Percentiles rank a stretch among this genome's conserved stretches.
phyloP scores from a whole-genome alignment of 345 rosid genomes.

The Cardamine resedifolia region DNA sequence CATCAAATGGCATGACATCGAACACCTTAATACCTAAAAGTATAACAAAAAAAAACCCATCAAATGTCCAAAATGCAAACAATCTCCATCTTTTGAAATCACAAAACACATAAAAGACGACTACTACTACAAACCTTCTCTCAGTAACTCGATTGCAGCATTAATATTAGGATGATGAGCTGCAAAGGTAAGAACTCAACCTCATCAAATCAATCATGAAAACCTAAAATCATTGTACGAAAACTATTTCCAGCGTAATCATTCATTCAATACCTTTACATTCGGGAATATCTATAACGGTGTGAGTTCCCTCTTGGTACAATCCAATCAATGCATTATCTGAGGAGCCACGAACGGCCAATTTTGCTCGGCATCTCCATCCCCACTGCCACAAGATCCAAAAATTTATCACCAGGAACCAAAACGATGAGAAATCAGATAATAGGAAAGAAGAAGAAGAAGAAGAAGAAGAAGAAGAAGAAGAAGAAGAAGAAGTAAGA shows the following conservation, averaged over 20 bases:
- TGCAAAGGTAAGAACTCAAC: conserved; percentile 41
- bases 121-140: conserved; percentile 64
- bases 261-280: conserved; percentile 63
- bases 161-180: conserved; percentile 93
- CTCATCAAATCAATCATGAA: background rate
- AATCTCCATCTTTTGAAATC: background rate
- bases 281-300: conserved; percentile 75
- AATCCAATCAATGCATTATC: conserved; percentile 73
- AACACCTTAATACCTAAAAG: conserved; percentile 62
- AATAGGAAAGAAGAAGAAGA: background rate
- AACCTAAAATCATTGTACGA: background rate
- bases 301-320: conserved; percentile 85
- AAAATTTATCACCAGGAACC: background rate
- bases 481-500: background rate
- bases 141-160: conserved; percentile 73
- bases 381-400: conserved; percentile 58
- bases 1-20: conserved; percentile 70
- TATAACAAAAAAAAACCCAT: background rate
- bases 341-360: conserved; percentile 83
- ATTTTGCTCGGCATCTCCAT: conserved; percentile 92
- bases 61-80: background rate
- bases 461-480: background rate
- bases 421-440: background rate
- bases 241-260: background rate
- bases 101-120: background rate